These are phyloP conservation scores for Fusarium irregulare DNA, from an alignment of 2,329 filamentous ascomycete genomes.

Conservation along the genomic window DNA sequence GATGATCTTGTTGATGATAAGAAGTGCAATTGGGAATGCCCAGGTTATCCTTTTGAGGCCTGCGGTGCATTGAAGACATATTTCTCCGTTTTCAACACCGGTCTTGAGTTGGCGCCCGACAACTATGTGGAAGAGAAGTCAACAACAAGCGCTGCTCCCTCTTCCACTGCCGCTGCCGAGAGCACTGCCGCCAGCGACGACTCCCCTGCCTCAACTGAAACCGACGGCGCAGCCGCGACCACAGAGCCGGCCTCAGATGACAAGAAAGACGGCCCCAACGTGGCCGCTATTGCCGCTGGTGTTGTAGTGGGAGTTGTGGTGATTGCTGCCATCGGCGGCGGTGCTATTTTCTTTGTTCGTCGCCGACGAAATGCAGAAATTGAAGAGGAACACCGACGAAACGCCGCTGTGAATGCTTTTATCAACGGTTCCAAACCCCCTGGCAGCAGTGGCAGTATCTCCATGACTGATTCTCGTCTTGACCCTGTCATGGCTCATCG, in stretches of 20 bases:
- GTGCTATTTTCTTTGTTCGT: constrained; percentile 78
- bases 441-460: constrained; percentile 71
- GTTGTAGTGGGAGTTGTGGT: constrained; percentile 86
- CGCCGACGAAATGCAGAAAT: constrained; percentile 80
- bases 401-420: constrained; percentile 82
- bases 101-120: constrained; percentile 55
- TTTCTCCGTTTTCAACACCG: constrained; percentile 64
- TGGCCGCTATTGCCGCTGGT: constrained; percentile 86
- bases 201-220: not conserved
- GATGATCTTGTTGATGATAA: constrained; percentile 64
- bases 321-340: constrained; percentile 73
- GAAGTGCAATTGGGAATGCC: constrained; percentile 74
- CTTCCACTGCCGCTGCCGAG: constrained; percentile 42
- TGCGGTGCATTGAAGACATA: constrained; percentile 62
- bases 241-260: constrained; percentile 3
- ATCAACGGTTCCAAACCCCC: constrained; percentile 73
- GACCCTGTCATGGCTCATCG: constrained; percentile 87
- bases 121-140: constrained; percentile 17
- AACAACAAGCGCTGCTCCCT: constrained; percentile 36
- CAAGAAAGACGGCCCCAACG: constrained; percentile 66
- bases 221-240: constrained; percentile 26
- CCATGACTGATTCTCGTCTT: constrained; percentile 83
- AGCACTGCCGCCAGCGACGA: constrained; percentile 32
- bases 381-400: constrained; percentile 86
- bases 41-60: constrained; percentile 68